Conservation (phyloP, 495 filamentous ascomycete species). For the Neurospora terricola region DNA sequence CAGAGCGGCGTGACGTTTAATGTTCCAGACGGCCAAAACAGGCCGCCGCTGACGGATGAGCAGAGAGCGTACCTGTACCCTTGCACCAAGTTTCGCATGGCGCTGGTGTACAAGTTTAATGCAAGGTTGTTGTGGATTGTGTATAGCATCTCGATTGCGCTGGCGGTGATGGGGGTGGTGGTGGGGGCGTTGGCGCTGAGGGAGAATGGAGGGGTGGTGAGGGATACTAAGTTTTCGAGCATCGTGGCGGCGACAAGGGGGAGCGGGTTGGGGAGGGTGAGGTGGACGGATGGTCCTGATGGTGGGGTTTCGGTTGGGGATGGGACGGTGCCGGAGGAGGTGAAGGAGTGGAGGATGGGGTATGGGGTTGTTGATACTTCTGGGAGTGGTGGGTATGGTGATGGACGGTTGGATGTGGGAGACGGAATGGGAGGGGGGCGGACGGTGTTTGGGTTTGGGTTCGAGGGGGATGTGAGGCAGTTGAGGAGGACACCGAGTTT, state of each 20-base stretch:
- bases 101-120: slow-evolving; percentile 24
- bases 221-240: slow-evolving; percentile 25
- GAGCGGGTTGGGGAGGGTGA: slow-evolving; percentile 19
- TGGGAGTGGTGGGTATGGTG: background rate
- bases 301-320: background rate
- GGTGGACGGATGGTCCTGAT: slow-evolving; percentile 12
- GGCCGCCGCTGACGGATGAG: background rate
- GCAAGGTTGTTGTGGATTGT: slow-evolving; percentile 29
- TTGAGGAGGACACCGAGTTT: slow-evolving; percentile 1
- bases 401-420: background rate
- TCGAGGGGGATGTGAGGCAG: slow-evolving; percentile 26
- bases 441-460: slow-evolving; percentile 23
- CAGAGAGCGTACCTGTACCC: slow-evolving; percentile 12
- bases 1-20: slow-evolving; percentile 10
- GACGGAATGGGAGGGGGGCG: slow-evolving; percentile 8
- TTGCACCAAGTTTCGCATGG: slow-evolving; percentile 18
- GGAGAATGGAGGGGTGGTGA: slow-evolving; percentile 23
- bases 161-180: slow-evolving; percentile 14
- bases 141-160: slow-evolving; percentile 22
- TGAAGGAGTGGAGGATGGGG: slow-evolving; percentile 18
- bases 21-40: background rate
- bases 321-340: slow-evolving; percentile 2
- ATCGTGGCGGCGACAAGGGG: slow-evolving; percentile 30
- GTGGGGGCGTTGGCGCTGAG: slow-evolving; percentile 18
- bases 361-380: slow-evolving; percentile 24